Evolutionary conservation across 2,329 filamentous ascomycete species (phyloP).

Genomic region (Ophiostoma montium): DNA sequence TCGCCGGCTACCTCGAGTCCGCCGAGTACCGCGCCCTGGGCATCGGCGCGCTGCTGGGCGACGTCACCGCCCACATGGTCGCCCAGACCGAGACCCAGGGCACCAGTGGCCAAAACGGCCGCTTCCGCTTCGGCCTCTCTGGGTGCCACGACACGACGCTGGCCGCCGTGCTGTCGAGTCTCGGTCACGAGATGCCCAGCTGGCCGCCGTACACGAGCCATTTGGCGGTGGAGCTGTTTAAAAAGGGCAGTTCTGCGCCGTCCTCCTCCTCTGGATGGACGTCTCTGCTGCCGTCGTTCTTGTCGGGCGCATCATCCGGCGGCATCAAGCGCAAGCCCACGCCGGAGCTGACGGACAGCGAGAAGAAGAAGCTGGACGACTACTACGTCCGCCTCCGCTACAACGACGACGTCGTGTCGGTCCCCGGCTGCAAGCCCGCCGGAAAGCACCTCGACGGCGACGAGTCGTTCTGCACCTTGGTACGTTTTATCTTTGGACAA

Average conservation of each 20-base stretch:
- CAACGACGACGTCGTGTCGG: conserved; percentile 68
- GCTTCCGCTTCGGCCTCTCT: conserved; percentile 60
- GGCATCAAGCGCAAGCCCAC: conserved; percentile 48
- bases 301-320: conserved; percentile 18
- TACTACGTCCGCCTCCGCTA: conserved; percentile 87
- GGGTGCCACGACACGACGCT: conserved; percentile 93
- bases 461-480: conserved; percentile 78
- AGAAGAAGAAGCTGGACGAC: conserved; percentile 48
- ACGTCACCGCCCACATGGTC: conserved; percentile 66
- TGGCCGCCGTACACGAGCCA: conserved; percentile 96
- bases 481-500: conserved; percentile 25
- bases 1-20: conserved; percentile 69
- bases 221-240: conserved; percentile 81
- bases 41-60: conserved; percentile 72
- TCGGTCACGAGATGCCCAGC: conserved; percentile 58
- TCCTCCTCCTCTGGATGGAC: conserved; percentile 14
- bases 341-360: conserved; percentile 37
- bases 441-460: conserved; percentile 82
- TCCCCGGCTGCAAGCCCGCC: conserved; percentile 63
- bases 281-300: conserved; percentile 20
- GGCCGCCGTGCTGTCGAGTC: conserved; percentile 58
- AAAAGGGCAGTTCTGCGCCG: conserved; percentile 17
- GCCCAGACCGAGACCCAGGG: conserved; percentile 39
- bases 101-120: conserved; percentile 16
- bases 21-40: conserved; percentile 79